Conservation (phyloP, 495 filamentous ascomycete species). For the Penicillium malachiteum region DNA sequence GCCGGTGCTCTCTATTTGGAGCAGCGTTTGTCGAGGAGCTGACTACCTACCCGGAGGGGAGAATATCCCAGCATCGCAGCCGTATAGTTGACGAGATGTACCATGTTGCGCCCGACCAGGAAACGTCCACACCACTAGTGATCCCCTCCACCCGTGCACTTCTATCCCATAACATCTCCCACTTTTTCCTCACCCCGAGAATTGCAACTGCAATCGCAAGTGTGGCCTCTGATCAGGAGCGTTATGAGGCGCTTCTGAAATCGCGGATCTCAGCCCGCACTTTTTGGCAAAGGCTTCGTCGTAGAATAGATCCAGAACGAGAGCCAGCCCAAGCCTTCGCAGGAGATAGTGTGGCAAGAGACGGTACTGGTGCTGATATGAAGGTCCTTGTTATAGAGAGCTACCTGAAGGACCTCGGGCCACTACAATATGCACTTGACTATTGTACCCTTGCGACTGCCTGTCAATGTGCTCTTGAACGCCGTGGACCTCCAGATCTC, state of each 20-base stretch:
- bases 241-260: not conserved
- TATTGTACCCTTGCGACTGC: slow-evolving; percentile 5
- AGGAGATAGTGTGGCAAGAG: no score
- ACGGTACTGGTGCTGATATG: no score
- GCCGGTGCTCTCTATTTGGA: no score
- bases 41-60: no score
- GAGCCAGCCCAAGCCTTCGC: no score
- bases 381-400: slow-evolving; percentile 2
- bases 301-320: no score
- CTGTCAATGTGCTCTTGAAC: slow-evolving; percentile 5
- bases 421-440: not conserved
- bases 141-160: slow-evolving; percentile 2
- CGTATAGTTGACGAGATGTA: no score
- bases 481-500: slow-evolving; percentile 10
- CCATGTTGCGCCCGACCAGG: not conserved
- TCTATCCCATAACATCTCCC: slow-evolving; percentile 3
- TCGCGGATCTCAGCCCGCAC: slow-evolving; percentile 2
- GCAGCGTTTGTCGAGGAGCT: no score
- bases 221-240: slow-evolving; percentile 2
- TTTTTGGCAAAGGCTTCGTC: slow-evolving; percentile 3
- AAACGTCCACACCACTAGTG: slow-evolving; percentile 7
- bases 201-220: not conserved
- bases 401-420: slow-evolving; percentile 10
- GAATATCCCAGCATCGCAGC: no score
- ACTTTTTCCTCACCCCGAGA: slow-evolving; percentile 2